Percentiles rank a stretch among this genome's conserved stretches.
Conservation (phyloP, 2,329 filamentous ascomycete species). For the Neocatenulostroma microsporum region DNA sequence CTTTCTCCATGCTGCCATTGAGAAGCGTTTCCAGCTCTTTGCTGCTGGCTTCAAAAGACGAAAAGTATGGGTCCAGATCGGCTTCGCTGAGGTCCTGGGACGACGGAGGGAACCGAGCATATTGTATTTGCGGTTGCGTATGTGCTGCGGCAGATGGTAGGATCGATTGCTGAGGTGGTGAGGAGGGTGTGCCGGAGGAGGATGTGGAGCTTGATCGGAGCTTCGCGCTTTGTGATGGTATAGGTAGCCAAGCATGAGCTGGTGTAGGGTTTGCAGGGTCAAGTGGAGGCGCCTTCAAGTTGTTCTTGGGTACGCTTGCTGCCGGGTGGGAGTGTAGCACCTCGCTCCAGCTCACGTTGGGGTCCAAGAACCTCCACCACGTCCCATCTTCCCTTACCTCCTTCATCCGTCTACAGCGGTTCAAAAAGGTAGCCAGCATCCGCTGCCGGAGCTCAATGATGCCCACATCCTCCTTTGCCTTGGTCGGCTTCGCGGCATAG, state of each 20-base stretch:
- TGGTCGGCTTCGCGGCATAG: slow-evolving; percentile 95
- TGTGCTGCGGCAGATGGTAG: slow-evolving; percentile 49
- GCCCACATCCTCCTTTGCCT: slow-evolving; percentile 91
- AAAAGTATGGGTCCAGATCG: slow-evolving; percentile 92
- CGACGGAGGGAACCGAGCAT: slow-evolving; percentile 75
- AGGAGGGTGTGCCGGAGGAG: slow-evolving; percentile 46
- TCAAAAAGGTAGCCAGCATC: slow-evolving; percentile 93
- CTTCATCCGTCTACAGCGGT: slow-evolving; percentile 87
- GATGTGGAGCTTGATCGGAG: slow-evolving; percentile 53
- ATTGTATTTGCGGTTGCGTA: slow-evolving; percentile 53
- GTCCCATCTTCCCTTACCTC: slow-evolving; percentile 87
- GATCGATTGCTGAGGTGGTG: slow-evolving; percentile 45
- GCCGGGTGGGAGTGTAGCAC: slow-evolving; percentile 90
- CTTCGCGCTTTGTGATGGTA: slow-evolving; percentile 79
- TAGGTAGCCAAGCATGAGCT: slow-evolving; percentile 78
- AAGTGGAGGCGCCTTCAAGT: slow-evolving; percentile 89
- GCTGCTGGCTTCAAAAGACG: slow-evolving; percentile 83
- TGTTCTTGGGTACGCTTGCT: slow-evolving; percentile 84
- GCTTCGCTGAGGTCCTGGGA: slow-evolving; percentile 70
- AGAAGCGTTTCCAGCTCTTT: slow-evolving; percentile 84
- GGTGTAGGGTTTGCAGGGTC: slow-evolving; percentile 86
- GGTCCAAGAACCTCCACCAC: slow-evolving; percentile 95
- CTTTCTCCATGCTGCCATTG: slow-evolving; percentile 91
- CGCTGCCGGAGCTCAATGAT: slow-evolving; percentile 96
- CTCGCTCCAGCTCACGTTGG: slow-evolving; percentile 94